Evolutionary conservation across 208 protist species (phyloP), one percentile per base, ranked within the genome.

Genomic region (Blechomonas ayalai): DNA sequence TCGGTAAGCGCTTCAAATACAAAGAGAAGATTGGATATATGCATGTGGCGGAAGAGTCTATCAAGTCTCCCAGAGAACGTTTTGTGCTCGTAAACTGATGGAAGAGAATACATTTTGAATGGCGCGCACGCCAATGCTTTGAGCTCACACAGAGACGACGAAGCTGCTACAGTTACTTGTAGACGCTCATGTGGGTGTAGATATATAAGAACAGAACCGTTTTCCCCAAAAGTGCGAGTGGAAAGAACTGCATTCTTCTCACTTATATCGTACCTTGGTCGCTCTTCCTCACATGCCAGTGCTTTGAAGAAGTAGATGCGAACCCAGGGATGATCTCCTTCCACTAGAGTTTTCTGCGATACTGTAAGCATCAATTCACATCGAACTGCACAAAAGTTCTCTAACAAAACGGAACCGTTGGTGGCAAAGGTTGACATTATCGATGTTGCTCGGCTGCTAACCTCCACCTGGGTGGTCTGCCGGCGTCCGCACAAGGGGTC

Each of bases 331-430:
- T 57, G 2, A 45, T 52, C 15, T 16, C 13, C 24, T 42, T 40
- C 45, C 15, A 7, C 5, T 8, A 10, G 15, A 16, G 13, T 42
- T 42, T 18, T 16, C 37, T 16, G 0, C 58, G 29, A 6, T 32
- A 83, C 19, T 0, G 70, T 59, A 34, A 83, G 44, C 52, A 76
- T 67, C 16, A 83, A 37, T 22, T 61, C 57, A 7, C 50, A 50
- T 24, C 54, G 41, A 8, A 8, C 12, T 24, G 41, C 54, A n/a
- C 52, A 54, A 15, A 33, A 34, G 36, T 79, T 83, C 51, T 68
- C 57, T 25, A 83, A 39, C n/a, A 68, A 54, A 64, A 75, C 79
- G 12, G 59, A 66, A 8, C 65, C 53, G 39, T 82, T 87, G 23
- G 29, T 56, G 2, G 69, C 68, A 60, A 87, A 86, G 24, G 55